These are phyloP conservation scores for Cladosporium sp. DNA, from an alignment of 2,329 filamentous ascomycete genomes.

Conservation along the genomic window DNA sequence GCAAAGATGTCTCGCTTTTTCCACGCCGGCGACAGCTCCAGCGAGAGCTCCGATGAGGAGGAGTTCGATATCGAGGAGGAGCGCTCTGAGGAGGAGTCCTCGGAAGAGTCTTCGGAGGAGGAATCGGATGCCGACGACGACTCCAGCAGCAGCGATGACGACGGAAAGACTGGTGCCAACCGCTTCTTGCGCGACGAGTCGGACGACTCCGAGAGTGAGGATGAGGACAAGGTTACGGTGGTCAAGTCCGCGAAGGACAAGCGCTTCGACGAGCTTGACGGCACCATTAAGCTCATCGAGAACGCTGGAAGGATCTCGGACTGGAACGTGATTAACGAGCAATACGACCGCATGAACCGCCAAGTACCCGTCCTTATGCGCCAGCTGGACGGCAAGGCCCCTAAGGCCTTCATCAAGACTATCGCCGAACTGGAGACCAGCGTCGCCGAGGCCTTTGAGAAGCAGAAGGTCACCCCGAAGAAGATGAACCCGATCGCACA, in stretches of 20 bases:
- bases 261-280: slow-evolving; percentile 86
- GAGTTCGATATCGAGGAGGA: slow-evolving; percentile 81
- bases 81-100: slow-evolving; percentile 49
- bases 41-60: slow-evolving; percentile 89
- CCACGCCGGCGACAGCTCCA: slow-evolving; percentile 90
- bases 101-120: slow-evolving; percentile 50
- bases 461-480: slow-evolving; percentile 92
- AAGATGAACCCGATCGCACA: slow-evolving; percentile 98
- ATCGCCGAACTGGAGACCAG: slow-evolving; percentile 90
- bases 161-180: slow-evolving; percentile 63
- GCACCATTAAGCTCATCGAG: slow-evolving; percentile 82
- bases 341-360: slow-evolving; percentile 58
- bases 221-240: slow-evolving; percentile 76
- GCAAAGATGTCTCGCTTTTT: slow-evolving; percentile 86
- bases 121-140: slow-evolving; percentile 36
- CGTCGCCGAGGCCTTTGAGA: slow-evolving; percentile 87
- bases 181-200: slow-evolving; percentile 69
- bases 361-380: slow-evolving; percentile 40
- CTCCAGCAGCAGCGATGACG: slow-evolving; percentile 44
- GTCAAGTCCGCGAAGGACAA: slow-evolving; percentile 99
- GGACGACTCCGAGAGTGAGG: slow-evolving; percentile 64
- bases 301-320: slow-evolving; percentile 97
- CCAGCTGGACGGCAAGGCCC: slow-evolving; percentile 64
- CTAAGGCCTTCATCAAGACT: slow-evolving; percentile 88
- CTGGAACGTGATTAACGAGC: slow-evolving; percentile 71